Evolutionary conservation across 768 basidiomycete species (phyloP), one percentile per base, ranked within the genome.

Genomic region (Hypsizygus marmoreus): DNA sequence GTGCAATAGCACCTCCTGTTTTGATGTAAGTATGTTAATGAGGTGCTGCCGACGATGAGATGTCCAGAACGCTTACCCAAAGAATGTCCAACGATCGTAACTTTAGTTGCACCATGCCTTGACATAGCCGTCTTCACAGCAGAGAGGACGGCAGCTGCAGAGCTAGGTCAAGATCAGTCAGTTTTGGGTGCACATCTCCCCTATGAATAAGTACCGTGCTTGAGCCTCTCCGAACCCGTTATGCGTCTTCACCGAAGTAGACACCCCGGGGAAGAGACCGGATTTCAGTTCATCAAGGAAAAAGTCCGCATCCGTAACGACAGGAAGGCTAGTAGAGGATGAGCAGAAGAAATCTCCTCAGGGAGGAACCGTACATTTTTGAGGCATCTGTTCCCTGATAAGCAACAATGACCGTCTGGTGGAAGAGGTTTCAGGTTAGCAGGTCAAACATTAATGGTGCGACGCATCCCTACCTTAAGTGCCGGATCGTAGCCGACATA

Each of bases 181-280:
- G n/a, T n/a, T n/a, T n/a, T n/a, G n/a, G n/a, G n/a, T n/a, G n/a
- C n/a, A n/a, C n/a, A n/a, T n/a, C n/a, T n/a, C n/a, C n/a, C n/a
- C n/a, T n/a, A n/a, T n/a, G n/a, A n/a, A n/a, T n/a, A n/a, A n/a
- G n/a, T 55, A 80, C 81, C 39, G 47, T 4, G 73, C 67, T 4
- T 83, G 81, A 4, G 65, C 70, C 1, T 55, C 53, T 9, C 43
- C 56, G 50, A 83, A 83, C 1, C 82, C 82, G 22, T 45, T 48
- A 47, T 83, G 81, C 3, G 67, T 70, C 50, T 69, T 10, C 2
- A 82, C 63, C 8, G 53, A 42, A 5, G 72, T 68, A 32, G 57
- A 56, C 5, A 83, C 40, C 2, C 78, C 78, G 0, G 79, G 79
- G 64, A 83, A 83, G 7, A 80, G 67, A 0, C 65, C 53, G 0